Evolutionary conservation across 352 stramenopile genomes (phyloP).

Genomic region (Sclerospora graminicola): DNA sequence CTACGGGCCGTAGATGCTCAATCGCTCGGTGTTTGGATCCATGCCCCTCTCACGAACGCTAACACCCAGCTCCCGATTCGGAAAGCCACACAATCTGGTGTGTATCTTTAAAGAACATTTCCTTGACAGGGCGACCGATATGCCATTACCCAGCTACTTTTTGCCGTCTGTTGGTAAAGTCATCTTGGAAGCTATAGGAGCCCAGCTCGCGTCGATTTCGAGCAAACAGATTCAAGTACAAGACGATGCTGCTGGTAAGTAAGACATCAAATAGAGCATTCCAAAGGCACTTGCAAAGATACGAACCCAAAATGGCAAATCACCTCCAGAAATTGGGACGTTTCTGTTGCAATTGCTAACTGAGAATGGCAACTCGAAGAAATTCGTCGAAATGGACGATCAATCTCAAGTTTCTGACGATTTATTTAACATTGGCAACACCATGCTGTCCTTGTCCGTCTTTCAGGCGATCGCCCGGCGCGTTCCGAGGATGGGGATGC

Average conservation of each 20-base stretch:
- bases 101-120: conserved; percentile 87
- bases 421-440: conserved; percentile 76
- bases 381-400: conserved; percentile 83
- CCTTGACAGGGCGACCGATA: conserved; percentile 68
- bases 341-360: conserved; percentile 71
- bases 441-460: conserved; percentile 62
- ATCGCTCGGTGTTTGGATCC: conserved; percentile 77
- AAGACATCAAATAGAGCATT: conserved; percentile 84
- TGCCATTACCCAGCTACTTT: conserved; percentile 84
- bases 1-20: conserved; percentile 63
- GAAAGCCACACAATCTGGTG: conserved; percentile 79
- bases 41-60: conserved; percentile 69
- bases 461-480: conserved; percentile 50
- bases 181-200: conserved; percentile 64
- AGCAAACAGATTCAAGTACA: conserved; percentile 83
- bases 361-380: conserved; percentile 86
- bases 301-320: conserved; percentile 67
- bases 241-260: conserved; percentile 75
- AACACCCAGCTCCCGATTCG: conserved; percentile 77
- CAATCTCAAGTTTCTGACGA: conserved; percentile 76
- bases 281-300: conserved; percentile 65
- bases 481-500: conserved; percentile 32
- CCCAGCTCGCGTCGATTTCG: conserved; percentile 67
- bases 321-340: conserved; percentile 62
- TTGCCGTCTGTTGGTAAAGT: conserved; percentile 75